phyloP scores from a whole-genome alignment of 805 yeast genomes.

The Candida dendrica region DNA sequence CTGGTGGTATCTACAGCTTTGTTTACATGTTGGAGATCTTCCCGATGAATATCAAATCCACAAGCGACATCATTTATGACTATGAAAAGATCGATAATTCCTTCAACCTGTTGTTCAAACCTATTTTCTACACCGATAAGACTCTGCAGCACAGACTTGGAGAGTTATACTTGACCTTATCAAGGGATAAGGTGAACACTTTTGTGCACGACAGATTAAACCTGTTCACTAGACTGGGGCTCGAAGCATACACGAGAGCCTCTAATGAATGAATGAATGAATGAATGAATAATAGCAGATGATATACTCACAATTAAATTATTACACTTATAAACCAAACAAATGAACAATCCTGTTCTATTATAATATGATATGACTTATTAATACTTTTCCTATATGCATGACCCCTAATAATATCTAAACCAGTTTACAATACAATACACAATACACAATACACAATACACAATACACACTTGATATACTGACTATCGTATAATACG shows the following conservation, averaged over 20 bases:
- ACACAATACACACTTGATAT: too few relatives aligned
- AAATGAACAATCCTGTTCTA: too few relatives aligned
- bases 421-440: too few relatives aligned
- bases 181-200: constrained; percentile 5
- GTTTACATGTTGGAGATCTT: constrained; percentile 17
- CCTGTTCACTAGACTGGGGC: constrained; percentile 5
- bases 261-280: too few relatives aligned
- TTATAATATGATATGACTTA: too few relatives aligned
- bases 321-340: too few relatives aligned
- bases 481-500: too few relatives aligned
- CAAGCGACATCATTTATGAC: constrained; percentile 13
- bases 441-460: too few relatives aligned
- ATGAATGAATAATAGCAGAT: too few relatives aligned
- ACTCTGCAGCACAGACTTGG: constrained; percentile 6
- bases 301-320: too few relatives aligned
- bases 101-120: constrained; percentile 13
- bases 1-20: constrained; percentile 12
- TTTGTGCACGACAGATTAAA: constrained; percentile 14
- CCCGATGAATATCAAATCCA: constrained; percentile 5
- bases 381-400: too few relatives aligned
- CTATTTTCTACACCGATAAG: constrained; percentile 6
- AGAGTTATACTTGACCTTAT: constrained; percentile 6
- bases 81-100: constrained; percentile 3
- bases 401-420: too few relatives aligned
- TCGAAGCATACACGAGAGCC: not conserved